A percentile compares a stretch with the other conserved stretches of the same genome.
phyloP scores from a whole-genome alignment of 2,329 filamentous ascomycete species.

The Ophiocordyceps sinensis region DNA sequence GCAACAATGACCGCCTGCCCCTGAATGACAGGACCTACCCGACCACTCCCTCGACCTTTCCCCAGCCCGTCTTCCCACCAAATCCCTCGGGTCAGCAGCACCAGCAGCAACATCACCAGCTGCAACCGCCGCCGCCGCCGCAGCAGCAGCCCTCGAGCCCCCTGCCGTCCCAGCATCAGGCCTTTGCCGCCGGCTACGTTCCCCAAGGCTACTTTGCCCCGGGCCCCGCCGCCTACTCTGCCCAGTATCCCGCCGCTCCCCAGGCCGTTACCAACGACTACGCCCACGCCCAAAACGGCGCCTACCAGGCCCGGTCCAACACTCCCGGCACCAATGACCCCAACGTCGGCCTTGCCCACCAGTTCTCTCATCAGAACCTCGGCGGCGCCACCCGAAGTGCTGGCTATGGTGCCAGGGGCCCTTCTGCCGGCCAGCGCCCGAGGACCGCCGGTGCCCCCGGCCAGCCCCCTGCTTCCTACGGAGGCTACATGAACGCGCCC shows the following conservation, averaged over 20 bases:
- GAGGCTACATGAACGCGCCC: constrained; percentile 48
- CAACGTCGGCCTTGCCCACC: constrained; percentile 82
- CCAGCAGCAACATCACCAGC: constrained; percentile 22
- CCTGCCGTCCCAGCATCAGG: constrained; percentile 18
- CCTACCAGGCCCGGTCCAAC: constrained; percentile 37
- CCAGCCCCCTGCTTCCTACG: constrained; percentile 46
- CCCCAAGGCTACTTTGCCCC: constrained; percentile 46
- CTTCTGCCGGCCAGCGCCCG: constrained; percentile 61
- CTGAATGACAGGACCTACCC: constrained; percentile 57
- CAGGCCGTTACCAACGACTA: constrained; percentile 31
- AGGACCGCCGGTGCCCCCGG: constrained; percentile 63
- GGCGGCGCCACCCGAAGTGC: constrained; percentile 46
- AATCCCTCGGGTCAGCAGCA: constrained; percentile 13
- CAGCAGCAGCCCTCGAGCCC: constrained; percentile 3
- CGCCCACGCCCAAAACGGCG: constrained; percentile 29
- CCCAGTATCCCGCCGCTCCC: constrained; percentile 20
- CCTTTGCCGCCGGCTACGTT: constrained; percentile 32
- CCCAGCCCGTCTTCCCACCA: constrained; percentile 60
- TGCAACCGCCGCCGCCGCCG: constrained; percentile 17
- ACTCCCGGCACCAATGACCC: constrained; percentile 59
- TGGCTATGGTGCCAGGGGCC: constrained; percentile 52
- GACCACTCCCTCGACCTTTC: constrained; percentile 90
- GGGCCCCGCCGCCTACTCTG: constrained; percentile 41
- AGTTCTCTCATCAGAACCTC: constrained; percentile 94
- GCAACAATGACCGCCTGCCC: constrained; percentile 49